phyloP scores from a whole-genome alignment of 768 basidiomycete genomes.

The Kwoniella newhampshirensis region DNA sequence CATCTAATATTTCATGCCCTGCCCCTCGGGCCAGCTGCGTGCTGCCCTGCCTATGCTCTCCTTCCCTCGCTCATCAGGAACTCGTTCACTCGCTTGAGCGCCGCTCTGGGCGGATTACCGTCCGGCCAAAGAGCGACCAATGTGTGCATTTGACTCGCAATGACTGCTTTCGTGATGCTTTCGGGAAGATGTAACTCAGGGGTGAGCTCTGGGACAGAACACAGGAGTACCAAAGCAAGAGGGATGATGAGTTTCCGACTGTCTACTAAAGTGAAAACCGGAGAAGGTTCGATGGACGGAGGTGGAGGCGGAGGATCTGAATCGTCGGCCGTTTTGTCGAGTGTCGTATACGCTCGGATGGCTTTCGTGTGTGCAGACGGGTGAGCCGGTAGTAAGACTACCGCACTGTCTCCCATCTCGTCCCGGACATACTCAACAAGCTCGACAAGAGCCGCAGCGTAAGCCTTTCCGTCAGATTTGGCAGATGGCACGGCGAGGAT shows the following conservation, averaged over 20 bases:
- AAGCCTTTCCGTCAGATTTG: conserved; percentile 23
- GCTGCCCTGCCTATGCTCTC: not conserved
- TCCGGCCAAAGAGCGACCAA: conserved; percentile 71
- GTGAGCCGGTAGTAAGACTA: conserved; percentile 16
- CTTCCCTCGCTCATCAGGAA: conserved; percentile 59
- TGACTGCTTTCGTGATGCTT: conserved; percentile 61
- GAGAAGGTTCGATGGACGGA: not conserved
- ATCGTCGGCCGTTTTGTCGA: not conserved
- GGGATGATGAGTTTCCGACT: conserved; percentile 30
- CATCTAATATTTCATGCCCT: too few relatives aligned
- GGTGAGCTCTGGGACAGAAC: conserved; percentile 12
- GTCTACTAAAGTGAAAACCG: conserved; percentile 3
- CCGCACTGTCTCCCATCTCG: not conserved
- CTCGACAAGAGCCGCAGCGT: conserved; percentile 12
- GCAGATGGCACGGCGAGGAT: conserved; percentile 21
- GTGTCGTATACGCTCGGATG: not conserved
- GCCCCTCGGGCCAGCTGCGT: too few relatives aligned
- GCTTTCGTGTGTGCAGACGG: conserved; percentile 5
- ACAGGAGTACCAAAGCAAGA: conserved; percentile 22
- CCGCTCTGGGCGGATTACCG: conserved; percentile 79
- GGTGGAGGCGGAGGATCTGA: too few relatives aligned
- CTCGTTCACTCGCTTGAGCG: conserved; percentile 75
- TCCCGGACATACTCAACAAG: conserved; percentile 15
- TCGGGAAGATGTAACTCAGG: not conserved
- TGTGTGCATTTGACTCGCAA: conserved; percentile 79